Base-by-base conservation (phyloP, 495 filamentous ascomycete species). In the Tuber brumale region DNA sequence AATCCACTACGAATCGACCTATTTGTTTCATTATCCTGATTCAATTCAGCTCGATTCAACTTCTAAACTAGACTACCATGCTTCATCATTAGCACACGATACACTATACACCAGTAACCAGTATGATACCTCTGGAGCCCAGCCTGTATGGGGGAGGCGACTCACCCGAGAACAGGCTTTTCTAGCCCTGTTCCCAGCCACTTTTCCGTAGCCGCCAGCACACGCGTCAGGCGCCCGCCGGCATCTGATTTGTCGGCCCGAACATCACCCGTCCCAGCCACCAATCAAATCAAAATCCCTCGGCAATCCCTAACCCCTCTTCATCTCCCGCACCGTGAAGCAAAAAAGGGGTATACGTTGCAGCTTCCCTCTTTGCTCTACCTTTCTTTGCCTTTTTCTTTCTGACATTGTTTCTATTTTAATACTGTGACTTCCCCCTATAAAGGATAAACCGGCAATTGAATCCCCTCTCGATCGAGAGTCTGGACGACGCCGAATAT, bases 201-300 rank as follows among this genome's bases (percentile, higher is more conserved):
- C 57, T 35, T 6, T 35, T 66, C 57, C 57, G 31, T 35, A 18
- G 27, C 57, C 57, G 57, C 57, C 57, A 19, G 10, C 57, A 66
- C 57, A 66, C 57, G 57, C 57, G 57, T 66, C 57, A 66, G 27
- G 27, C 57, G 57, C 57, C 57, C 57, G 27, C 57, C 57, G 57
- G 57, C 57, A 66, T 1, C 57, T 35, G 57, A 66, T 66, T 66
- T 66, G 57, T 35, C 57, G 12, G 57, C 57, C 57, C 31, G 57
- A 66, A 66, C 57, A 66, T 66, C 57, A 66, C 57, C 57, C 57
- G 57, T 66, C 31, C 57, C 27, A 66, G 57, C 57, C 57, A 66
- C 57, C 57, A 66, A 66, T 66, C 57, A 66, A 66, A 66, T 35
- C 14, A 66, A 66, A 35, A 66, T 66, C 57, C 57, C 27, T 35